Base-by-base conservation (phyloP, 1,284 basidiomycete species). In the Bjerkandera adusta region DNA sequence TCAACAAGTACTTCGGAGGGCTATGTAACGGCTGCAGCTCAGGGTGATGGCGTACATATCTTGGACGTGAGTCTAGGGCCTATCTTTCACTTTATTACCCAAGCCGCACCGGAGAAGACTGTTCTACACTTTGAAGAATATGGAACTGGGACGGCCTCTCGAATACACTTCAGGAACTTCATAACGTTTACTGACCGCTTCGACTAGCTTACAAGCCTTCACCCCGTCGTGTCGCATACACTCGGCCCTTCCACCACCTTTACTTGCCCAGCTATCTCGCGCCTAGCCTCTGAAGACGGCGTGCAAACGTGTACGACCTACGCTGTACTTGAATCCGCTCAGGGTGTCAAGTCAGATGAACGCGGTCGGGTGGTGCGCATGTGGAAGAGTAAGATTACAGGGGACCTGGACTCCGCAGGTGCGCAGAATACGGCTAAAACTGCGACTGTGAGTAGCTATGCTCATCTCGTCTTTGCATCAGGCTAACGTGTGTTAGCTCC, bases 21-120 rank as follows among this genome's bases (percentile, higher is more conserved):
- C 20, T 75, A 76, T 68, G 80, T 77, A 27, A 82, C 83, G 1
- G 70, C 85, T 49, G 75, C 83, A 12, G 80, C 74, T 15, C 83
- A 85, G 51, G 76, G 75, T 52, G 84, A 89, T 50, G 87, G 87
- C 16, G 67, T 89, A 36, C 83, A 89, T 65, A 61, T 89, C 40
- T 64, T 85, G 45, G 82, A 89, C 61, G 85, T 88, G 60, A 61
- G 79, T 58, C 16, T 30, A n/a, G 5, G 16, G 15, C n/a, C n/a
- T n/a, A n/a, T n/a, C n/a, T n/a, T n/a, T n/a, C n/a, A n/a, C n/a
- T n/a, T n/a, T n/a, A n/a, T n/a, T n/a, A n/a, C n/a, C n/a, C n/a
- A n/a, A n/a, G n/a, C n/a, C n/a, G n/a, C n/a, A n/a, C n/a, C n/a
- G n/a, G n/a, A n/a, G n/a, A n/a, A n/a, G n/a, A n/a, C n/a, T n/a